Conservation (phyloP, 345 rosid species). For the Balakata baccata region DNA sequence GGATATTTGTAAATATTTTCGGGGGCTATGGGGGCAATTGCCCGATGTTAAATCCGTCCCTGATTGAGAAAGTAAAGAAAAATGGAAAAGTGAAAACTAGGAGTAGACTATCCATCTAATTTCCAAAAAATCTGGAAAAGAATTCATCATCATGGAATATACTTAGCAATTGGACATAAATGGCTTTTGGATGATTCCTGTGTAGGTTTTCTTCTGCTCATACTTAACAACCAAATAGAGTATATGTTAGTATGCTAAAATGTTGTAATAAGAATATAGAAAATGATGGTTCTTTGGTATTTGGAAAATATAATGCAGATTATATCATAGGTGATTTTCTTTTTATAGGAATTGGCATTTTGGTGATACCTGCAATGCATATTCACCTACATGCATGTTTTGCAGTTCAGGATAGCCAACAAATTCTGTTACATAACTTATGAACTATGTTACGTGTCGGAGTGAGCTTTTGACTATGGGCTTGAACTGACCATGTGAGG, state of each 20-base stretch:
- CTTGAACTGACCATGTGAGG: not conserved
- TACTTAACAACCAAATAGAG: not conserved
- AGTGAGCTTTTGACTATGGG: too few relatives aligned
- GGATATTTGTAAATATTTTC: too few relatives aligned
- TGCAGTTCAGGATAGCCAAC: not conserved
- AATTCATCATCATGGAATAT: not conserved
- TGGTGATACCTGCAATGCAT: not conserved
- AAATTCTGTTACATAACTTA: not conserved
- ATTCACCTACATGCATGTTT: not conserved
- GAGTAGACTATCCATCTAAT: not conserved
- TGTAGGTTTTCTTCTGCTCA: not conserved
- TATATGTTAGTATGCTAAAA: not conserved
- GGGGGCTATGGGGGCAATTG: too few relatives aligned
- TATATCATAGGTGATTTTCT: not conserved
- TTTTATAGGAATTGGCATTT: not conserved
- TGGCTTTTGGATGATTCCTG: not conserved
- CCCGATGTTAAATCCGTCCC: too few relatives aligned
- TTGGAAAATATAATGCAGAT: not conserved
- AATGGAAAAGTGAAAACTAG: not conserved
- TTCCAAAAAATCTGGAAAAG: not conserved
- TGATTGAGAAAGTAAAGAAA: not conserved
- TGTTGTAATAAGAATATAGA: not conserved
- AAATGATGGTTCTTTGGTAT: not conserved
- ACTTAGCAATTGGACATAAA: not conserved
- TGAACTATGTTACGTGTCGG: too few relatives aligned